phyloP scores from a whole-genome alignment of 768 basidiomycete genomes.

The Leccinum disarticulatum region DNA sequence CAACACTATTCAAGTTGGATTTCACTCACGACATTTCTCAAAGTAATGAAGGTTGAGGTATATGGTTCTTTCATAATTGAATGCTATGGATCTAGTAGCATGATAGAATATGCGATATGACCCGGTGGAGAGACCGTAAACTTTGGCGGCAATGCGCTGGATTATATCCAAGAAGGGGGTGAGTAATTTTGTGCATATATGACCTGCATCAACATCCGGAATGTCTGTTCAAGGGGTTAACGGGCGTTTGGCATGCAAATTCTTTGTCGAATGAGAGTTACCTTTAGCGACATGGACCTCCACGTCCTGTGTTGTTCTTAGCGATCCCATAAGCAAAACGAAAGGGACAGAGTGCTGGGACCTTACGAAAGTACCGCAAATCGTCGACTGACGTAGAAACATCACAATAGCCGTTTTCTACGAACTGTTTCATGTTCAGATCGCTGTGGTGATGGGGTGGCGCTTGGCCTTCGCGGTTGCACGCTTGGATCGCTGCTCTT shows the following conservation, averaged over 20 bases:
- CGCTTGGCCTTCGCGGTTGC: neutral
- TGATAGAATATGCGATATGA: slow-evolving; percentile 88
- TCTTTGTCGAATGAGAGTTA: slow-evolving; percentile 18
- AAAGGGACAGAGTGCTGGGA: neutral
- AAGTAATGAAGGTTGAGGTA: slow-evolving; percentile 86
- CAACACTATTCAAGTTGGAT: neutral
- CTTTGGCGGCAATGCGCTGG: slow-evolving; percentile 49
- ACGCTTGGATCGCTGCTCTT: neutral
- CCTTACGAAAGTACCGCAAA: too few relatives aligned
- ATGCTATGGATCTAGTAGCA: slow-evolving; percentile 71
- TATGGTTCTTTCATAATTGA: slow-evolving; percentile 82
- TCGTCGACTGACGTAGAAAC: too few relatives aligned
- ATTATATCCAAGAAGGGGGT: slow-evolving; percentile 48
- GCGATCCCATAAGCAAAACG: neutral
- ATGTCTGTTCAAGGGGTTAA: slow-evolving; percentile 44
- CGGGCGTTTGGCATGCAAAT: neutral
- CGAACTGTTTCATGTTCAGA: too few relatives aligned
- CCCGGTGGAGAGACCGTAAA: slow-evolving; percentile 68
- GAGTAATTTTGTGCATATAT: slow-evolving; percentile 51
- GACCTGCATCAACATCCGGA: slow-evolving; percentile 43
- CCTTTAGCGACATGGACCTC: slow-evolving; percentile 62
- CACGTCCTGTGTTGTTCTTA: slow-evolving; percentile 54
- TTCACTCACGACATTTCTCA: slow-evolving; percentile 73
- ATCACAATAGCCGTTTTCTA: too few relatives aligned
- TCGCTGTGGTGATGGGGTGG: slow-evolving; percentile 11